Percentiles rank a stretch among this genome's conserved stretches.
Evolutionary conservation across 2,329 filamentous ascomycete genomes (phyloP).

Genomic region (Capronia americana): DNA sequence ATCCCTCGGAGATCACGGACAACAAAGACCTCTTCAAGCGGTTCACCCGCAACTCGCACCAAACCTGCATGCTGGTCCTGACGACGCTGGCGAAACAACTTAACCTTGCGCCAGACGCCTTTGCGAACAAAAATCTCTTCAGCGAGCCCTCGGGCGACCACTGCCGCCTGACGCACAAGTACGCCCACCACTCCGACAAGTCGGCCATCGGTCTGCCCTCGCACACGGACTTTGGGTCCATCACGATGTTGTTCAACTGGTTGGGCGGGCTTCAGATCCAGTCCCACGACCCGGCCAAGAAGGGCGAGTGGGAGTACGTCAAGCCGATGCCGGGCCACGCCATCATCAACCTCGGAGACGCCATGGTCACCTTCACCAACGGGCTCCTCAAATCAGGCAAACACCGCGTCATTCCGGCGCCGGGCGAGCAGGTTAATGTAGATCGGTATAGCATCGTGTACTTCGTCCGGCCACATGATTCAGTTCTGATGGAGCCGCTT

Average conservation of each 20-base stretch:
- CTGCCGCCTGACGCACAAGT: slow-evolving; percentile 52
- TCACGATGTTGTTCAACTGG: slow-evolving; percentile 44
- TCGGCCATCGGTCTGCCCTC: slow-evolving; percentile 33
- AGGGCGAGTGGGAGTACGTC: slow-evolving; percentile 54
- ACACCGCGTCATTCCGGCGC: slow-evolving; percentile 59
- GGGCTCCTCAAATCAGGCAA: slow-evolving; percentile 50
- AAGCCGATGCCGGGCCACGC: slow-evolving; percentile 47
- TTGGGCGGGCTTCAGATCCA: slow-evolving; percentile 43
- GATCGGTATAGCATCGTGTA: slow-evolving; percentile 63
- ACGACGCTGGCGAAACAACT: slow-evolving; percentile 33
- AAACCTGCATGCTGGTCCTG: slow-evolving; percentile 38
- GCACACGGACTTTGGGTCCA: slow-evolving; percentile 46
- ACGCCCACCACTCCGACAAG: slow-evolving; percentile 37
- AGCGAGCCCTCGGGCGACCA: slow-evolving; percentile 55
- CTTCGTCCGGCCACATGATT: slow-evolving; percentile 59
- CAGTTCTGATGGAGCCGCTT: slow-evolving; percentile 47
- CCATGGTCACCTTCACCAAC: slow-evolving; percentile 53
- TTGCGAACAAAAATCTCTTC: slow-evolving; percentile 37
- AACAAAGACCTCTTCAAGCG: slow-evolving; percentile 20
- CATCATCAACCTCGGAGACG: slow-evolving; percentile 46
- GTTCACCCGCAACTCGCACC: slow-evolving; percentile 32
- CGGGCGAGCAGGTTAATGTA: slow-evolving; percentile 53
- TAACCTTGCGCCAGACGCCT: slow-evolving; percentile 32
- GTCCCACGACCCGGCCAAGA: slow-evolving; percentile 44
- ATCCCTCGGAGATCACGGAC: slow-evolving; percentile 3